Percentiles rank a stretch among this genome's conserved stretches.
Evolutionary conservation across 805 yeast species (phyloP).

Genomic region (Monosporozyma aquatica): DNA sequence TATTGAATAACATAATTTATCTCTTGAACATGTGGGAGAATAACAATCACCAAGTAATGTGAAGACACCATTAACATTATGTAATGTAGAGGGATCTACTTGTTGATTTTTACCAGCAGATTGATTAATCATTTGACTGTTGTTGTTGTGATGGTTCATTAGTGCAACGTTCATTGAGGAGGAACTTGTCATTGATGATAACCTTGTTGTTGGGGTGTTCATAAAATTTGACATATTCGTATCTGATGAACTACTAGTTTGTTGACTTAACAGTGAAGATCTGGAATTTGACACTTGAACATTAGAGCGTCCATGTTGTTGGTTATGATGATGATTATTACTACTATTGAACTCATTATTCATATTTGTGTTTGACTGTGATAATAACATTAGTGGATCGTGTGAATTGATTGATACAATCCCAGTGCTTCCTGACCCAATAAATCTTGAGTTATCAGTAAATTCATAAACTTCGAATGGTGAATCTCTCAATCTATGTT

Average conservation of each 20-base stretch:
- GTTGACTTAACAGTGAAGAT: slow-evolving; percentile 3
- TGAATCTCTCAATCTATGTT: slow-evolving; percentile 85
- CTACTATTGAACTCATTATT: too few species aligned
- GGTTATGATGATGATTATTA: too few species aligned
- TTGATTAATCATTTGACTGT: neutral
- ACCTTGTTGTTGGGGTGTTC: neutral
- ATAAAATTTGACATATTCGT: neutral
- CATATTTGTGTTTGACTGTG: slow-evolving; percentile 6
- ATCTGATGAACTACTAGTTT: slow-evolving; percentile 1
- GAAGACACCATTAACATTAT: slow-evolving; percentile 71
- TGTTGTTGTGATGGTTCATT: slow-evolving; percentile 1
- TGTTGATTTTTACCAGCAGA: slow-evolving; percentile 1
- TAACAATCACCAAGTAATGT: slow-evolving; percentile 90
- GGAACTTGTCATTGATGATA: neutral
- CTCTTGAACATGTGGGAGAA: slow-evolving; percentile 92
- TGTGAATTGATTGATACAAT: slow-evolving; percentile 18
- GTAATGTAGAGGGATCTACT: slow-evolving; percentile 3
- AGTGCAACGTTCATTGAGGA: slow-evolving; percentile 8
- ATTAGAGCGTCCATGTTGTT: neutral
- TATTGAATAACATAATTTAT: slow-evolving; percentile 80
- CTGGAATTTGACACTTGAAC: slow-evolving; percentile 10
- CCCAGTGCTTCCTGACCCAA: slow-evolving; percentile 18
- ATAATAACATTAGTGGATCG: slow-evolving; percentile 23
- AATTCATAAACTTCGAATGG: slow-evolving; percentile 81
- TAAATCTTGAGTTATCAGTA: slow-evolving; percentile 34